Conservation (phyloP, 1,139 yeast genomes). For the Kurtzmaniella natalensis region DNA sequence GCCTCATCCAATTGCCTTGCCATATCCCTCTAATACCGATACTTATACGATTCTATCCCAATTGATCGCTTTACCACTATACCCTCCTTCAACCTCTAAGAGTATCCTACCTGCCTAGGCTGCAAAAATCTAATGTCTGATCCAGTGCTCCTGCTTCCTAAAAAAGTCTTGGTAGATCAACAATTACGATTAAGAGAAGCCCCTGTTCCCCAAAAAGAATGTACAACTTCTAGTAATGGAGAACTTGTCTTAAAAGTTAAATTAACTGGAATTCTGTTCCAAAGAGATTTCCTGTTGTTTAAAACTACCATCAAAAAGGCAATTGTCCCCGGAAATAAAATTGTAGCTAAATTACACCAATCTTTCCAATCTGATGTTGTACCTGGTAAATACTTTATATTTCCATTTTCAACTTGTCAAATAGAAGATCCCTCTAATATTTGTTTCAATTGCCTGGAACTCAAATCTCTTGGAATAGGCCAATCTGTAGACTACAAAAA, state of each 20-base stretch:
- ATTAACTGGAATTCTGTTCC: slow-evolving; percentile 26
- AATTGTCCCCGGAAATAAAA: slow-evolving; percentile 32
- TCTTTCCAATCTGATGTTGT: slow-evolving; percentile 9
- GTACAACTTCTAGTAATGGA: slow-evolving; percentile 11
- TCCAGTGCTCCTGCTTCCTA: slow-evolving; percentile 8
- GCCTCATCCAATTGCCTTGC: too few species aligned
- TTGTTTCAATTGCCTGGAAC: slow-evolving; percentile 23
- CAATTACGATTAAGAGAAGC: slow-evolving; percentile 19
- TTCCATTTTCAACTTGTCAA: slow-evolving; percentile 34
- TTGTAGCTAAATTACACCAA: slow-evolving; percentile 24
- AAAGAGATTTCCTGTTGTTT: slow-evolving; percentile 20
- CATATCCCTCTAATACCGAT: too few species aligned
- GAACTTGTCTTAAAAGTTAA: slow-evolving; percentile 29
- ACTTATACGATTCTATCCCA: too few species aligned
- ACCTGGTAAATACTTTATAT: slow-evolving; percentile 26
- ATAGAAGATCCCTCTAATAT: slow-evolving; percentile 16
- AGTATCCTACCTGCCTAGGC: too few species aligned
- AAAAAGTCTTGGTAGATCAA: slow-evolving; percentile 7
- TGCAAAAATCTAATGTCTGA: slow-evolving; percentile 5
- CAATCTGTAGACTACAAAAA: slow-evolving; percentile 7
- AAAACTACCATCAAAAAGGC: slow-evolving; percentile 8
- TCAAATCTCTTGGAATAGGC: slow-evolving; percentile 4
- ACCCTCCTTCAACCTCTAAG: too few species aligned
- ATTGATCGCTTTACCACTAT: too few species aligned
- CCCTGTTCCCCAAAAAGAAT: slow-evolving; percentile 28